Percentiles rank a stretch among this genome's conserved stretches.
Evolutionary conservation across 495 filamentous ascomycete species (phyloP).

Genomic region (Xylaria acuta): DNA sequence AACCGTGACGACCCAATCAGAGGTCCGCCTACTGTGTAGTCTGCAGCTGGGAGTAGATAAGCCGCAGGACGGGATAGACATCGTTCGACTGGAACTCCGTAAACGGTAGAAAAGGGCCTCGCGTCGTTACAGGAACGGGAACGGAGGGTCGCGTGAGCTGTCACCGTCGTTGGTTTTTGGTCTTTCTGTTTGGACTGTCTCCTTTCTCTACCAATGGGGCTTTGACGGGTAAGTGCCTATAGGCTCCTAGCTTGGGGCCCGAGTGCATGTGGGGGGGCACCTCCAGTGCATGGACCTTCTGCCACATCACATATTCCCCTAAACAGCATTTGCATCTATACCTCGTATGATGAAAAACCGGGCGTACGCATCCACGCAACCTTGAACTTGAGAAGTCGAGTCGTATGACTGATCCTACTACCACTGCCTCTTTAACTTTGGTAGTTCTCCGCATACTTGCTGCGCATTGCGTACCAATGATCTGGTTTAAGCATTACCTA

Average conservation of each 20-base stretch:
- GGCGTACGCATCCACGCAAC: no score
- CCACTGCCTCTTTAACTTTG: neutral
- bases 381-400: neutral
- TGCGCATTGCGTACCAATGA: neutral
- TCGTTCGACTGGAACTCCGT: slow-evolving; percentile 18
- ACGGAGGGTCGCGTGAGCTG: slow-evolving; percentile 10
- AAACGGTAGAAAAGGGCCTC: slow-evolving; percentile 7
- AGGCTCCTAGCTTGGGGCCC: neutral
- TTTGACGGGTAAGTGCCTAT: neutral
- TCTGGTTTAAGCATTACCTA: neutral
- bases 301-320: slow-evolving; percentile 4
- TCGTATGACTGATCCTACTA: no score
- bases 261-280: no score
- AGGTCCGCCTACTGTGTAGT: neutral
- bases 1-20: neutral
- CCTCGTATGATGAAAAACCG: neutral
- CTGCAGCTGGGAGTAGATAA: neutral
- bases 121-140: neutral
- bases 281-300: no score
- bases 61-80: neutral
- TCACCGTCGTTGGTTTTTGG: neutral
- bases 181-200: neutral
- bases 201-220: neutral
- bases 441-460: neutral
- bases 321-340: neutral